A percentile compares a stretch with the other conserved stretches of the same genome.
phyloP scores from a whole-genome alignment of 106 monocot genomes.

The Apostasia shenzhenica region DNA sequence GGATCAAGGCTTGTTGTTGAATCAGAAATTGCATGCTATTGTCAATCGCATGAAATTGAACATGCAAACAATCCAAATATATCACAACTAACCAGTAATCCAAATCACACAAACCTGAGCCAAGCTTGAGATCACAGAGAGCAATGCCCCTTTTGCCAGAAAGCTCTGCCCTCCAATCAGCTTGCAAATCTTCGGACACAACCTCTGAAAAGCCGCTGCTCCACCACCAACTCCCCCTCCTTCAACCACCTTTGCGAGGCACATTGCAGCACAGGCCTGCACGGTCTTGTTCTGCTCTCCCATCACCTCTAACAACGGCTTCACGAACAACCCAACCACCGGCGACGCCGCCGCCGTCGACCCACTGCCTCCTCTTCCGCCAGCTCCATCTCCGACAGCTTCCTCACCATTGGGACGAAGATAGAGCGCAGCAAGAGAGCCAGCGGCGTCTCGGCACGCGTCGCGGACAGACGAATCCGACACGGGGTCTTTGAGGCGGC shows the following conservation, averaged over 20 bases:
- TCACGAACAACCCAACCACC: slow-evolving; percentile 62
- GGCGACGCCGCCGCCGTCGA: slow-evolving; percentile 8
- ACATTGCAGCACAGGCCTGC: slow-evolving; percentile 65
- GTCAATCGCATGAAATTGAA: too few relatives aligned
- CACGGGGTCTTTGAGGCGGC: slow-evolving; percentile 68
- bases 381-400: slow-evolving; percentile 2
- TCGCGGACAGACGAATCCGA: slow-evolving; percentile 83
- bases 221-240: slow-evolving; percentile 9
- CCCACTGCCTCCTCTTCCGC: slow-evolving; percentile 10
- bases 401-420: slow-evolving; percentile 16
- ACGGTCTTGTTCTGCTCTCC: slow-evolving; percentile 79
- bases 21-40: too few relatives aligned
- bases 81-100: not conserved
- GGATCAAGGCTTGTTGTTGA: too few relatives aligned
- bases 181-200: slow-evolving; percentile 78
- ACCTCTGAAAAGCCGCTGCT: slow-evolving; percentile 45
- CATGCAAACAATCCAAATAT: not conserved
- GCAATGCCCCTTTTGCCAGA: slow-evolving; percentile 67
- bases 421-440: slow-evolving; percentile 60
- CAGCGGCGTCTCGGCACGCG: slow-evolving; percentile 62
- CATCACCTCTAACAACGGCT: slow-evolving; percentile 80
- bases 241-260: slow-evolving; percentile 82
- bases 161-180: slow-evolving; percentile 63
- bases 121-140: slow-evolving; percentile 67
- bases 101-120: slow-evolving; percentile 48